Conservation (phyloP, 2,329 filamentous ascomycete genomes). For the Lachnellula willkommii region DNA sequence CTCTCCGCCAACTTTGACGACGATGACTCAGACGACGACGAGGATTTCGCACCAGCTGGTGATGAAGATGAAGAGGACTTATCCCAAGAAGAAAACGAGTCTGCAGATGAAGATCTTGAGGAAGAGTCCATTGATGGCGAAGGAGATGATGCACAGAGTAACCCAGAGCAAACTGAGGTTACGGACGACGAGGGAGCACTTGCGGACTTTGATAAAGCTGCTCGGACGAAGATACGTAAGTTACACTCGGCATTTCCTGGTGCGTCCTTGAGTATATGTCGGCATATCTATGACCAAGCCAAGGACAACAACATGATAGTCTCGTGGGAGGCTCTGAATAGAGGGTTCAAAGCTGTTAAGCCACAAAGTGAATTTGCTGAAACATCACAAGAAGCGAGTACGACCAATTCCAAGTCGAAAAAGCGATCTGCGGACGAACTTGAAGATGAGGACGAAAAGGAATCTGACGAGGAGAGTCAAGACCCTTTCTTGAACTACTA, state of each 20-base stretch:
- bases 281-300: conserved; percentile 25
- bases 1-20: conserved; percentile 35
- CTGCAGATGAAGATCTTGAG: conserved; percentile 24
- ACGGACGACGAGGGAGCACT: neutral
- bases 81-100: conserved; percentile 12
- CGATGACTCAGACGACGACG: conserved; percentile 28
- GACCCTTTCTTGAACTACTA: conserved; percentile 30
- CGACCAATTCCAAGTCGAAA: conserved; percentile 11
- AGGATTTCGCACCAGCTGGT: conserved; percentile 22
- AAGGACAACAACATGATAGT: conserved; percentile 22
- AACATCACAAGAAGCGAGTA: conserved; percentile 5
- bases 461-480: conserved; percentile 26
- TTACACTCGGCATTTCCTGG: conserved; percentile 30
- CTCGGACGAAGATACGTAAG: conserved; percentile 23
- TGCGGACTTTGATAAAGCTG: conserved; percentile 11
- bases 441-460: conserved; percentile 16
- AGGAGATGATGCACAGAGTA: conserved; percentile 15
- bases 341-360: conserved; percentile 24
- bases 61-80: conserved; percentile 23
- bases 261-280: conserved; percentile 26
- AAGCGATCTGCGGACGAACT: conserved; percentile 9
- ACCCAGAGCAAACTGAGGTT: neutral
- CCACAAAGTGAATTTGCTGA: conserved; percentile 23
- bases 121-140: conserved; percentile 8
- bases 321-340: conserved; percentile 28